Evolutionary conservation across 345 rosid species (phyloP), one percentile per base, ranked within the genome.

Genomic region (Acer saccharum): DNA sequence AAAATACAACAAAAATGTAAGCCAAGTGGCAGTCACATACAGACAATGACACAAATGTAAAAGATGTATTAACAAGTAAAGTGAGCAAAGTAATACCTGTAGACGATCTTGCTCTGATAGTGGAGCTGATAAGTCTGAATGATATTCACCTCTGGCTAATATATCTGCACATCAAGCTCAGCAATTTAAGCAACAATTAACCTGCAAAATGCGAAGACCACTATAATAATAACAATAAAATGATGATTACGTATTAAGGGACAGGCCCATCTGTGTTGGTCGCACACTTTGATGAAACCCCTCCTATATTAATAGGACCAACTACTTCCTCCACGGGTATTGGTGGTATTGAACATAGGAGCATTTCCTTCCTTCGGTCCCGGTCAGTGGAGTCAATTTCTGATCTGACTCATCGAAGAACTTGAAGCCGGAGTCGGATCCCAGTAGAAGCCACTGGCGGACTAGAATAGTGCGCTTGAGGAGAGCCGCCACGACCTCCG

Each of bases 231-330:
- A 44, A 10, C 6, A 21, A 9, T 44, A 2, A 7, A 39, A 41
- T 7, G 63, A 13, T 32, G 10, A 5, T 44, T 82, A 95, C 98
- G 88, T 83, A 72, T 93, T 95, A 0, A 93, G 84, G 0, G 98
- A 91, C 2, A 93, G 75, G 0, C 98, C 98, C 88, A 92, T 86
- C 80, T 95, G 98, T 2, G 94, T 86, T 12, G 89, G 88, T 14
- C 98, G 83, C 0, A 93, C 83, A 57, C 92, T 88, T 72, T 93
- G 98, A 65, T 87, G 92, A 6, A 75, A 90, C 0, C 98, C 97
- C 86, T 73, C 94, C 95, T 92, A 44, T 77, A 95, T 29, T 89
- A n/a, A n/a, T n/a, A n/a, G n/a, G n/a, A n/a, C 86, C 0, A 90
- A 86, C 92, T 0, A 93, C 90, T 0, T 79, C 85, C 32, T 92